Percentiles rank a stretch among this genome's conserved stretches.
Conservation (phyloP, 441 rosid species). For the Pelargonium cotyledonis region DNA sequence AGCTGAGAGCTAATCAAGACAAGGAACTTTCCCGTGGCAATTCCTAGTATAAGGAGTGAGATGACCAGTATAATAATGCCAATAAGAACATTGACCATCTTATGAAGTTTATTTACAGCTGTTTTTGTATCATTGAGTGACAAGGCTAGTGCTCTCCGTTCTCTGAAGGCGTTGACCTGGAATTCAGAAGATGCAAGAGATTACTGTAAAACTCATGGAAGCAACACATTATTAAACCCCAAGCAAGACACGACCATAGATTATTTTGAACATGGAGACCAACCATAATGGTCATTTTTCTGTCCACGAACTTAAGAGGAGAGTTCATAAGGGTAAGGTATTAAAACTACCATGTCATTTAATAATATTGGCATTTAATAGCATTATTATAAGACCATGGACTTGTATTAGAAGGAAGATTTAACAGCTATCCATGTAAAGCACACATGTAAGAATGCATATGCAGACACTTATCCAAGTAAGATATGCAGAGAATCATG, state of each 20-base stretch:
- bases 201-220: background rate
- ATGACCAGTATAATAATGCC: background rate
- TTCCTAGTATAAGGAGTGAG: conserved; percentile 1
- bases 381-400: no score
- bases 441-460: no score
- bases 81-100: background rate
- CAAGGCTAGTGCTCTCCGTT: conserved; percentile 3
- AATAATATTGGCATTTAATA: background rate
- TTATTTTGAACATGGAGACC: background rate
- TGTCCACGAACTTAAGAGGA: background rate
- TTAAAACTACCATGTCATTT: background rate
- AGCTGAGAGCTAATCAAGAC: conserved; percentile 62
- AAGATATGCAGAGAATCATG: no score
- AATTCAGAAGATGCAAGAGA: background rate
- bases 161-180: background rate
- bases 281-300: background rate
- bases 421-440: no score
- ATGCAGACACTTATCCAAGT: no score
- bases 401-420: no score
- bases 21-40: conserved; percentile 26
- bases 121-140: conserved; percentile 54
- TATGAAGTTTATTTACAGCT: conserved; percentile 26
- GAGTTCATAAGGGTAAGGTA: no score
- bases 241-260: background rate
- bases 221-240: background rate